phyloP scores from a whole-genome alignment of 257 asterid species.

The Primulina tabacum region DNA sequence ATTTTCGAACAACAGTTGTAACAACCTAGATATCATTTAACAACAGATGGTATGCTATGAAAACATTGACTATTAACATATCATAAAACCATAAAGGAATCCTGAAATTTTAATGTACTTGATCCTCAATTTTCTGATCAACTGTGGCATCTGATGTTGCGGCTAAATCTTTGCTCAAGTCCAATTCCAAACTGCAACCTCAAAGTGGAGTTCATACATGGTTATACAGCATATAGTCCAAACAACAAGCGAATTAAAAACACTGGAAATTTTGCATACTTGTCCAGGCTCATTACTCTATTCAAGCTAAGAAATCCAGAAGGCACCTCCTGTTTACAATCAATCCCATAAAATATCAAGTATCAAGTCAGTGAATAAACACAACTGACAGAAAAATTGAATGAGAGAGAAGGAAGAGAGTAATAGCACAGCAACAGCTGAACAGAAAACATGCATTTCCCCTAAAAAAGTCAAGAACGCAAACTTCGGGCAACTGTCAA shows the following conservation, averaged over 20 bases:
- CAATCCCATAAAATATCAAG: constrained; percentile 6
- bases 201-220: constrained; percentile 19
- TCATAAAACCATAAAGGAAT: constrained; percentile 20
- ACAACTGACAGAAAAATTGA: not conserved
- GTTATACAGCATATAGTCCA: not conserved
- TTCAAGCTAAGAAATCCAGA: constrained; percentile 93
- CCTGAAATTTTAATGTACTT: constrained; percentile 31
- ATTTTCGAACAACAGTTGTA: constrained; percentile 40
- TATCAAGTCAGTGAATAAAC: not conserved
- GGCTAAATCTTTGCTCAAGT: constrained; percentile 61
- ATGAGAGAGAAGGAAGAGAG: not conserved
- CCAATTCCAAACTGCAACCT: constrained; percentile 64
- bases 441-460: not conserved
- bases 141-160: constrained; percentile 36
- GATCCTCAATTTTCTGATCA: constrained; percentile 43
- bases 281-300: constrained; percentile 90
- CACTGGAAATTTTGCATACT: constrained; percentile 32
- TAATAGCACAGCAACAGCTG: not conserved
- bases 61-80: constrained; percentile 2
- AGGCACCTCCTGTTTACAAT: constrained; percentile 54
- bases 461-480: not conserved
- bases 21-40: constrained; percentile 43
- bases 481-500: not conserved
- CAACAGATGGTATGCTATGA: constrained; percentile 16
- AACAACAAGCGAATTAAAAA: not conserved